phyloP scores from a whole-genome alignment of 805 yeast species.

The Yarrowia alimentaria region DNA sequence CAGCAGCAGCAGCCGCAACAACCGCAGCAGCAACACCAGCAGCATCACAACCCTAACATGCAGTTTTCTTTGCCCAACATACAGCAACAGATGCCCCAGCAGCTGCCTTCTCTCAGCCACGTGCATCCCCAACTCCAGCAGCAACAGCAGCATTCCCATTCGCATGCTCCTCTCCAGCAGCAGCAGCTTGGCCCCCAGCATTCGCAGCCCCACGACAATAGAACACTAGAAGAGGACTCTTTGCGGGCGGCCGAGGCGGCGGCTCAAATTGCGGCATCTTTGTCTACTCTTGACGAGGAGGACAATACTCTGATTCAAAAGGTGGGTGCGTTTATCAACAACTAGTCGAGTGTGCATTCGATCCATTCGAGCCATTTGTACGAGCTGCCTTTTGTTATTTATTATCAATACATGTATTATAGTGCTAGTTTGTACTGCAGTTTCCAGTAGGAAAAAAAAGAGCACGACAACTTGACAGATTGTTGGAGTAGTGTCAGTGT shows the following conservation, averaged over 20 bases:
- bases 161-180: background rate
- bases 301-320: constrained; percentile 35
- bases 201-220: constrained; percentile 11
- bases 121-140: constrained; percentile 17
- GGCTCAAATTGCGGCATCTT: constrained; percentile 21
- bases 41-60: background rate
- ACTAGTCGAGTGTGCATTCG: too few species aligned
- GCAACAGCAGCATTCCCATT: background rate
- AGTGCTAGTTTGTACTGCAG: too few species aligned
- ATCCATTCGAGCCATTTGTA: too few species aligned
- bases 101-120: constrained; percentile 9
- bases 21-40: constrained; percentile 3
- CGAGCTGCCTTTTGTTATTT: too few species aligned
- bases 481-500: too few species aligned
- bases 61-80: constrained; percentile 11
- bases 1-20: constrained; percentile 6
- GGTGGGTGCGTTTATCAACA: constrained; percentile 36
- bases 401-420: too few species aligned
- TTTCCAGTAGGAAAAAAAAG: too few species aligned
- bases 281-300: constrained; percentile 29
- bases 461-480: too few species aligned
- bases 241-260: constrained; percentile 27
- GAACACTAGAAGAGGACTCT: constrained; percentile 16
- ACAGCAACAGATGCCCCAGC: constrained; percentile 16
- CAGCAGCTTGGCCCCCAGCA: background rate